Evolutionary conservation across 768 basidiomycete species (phyloP).

Genomic region (Lactarius pseudohatsudake): DNA sequence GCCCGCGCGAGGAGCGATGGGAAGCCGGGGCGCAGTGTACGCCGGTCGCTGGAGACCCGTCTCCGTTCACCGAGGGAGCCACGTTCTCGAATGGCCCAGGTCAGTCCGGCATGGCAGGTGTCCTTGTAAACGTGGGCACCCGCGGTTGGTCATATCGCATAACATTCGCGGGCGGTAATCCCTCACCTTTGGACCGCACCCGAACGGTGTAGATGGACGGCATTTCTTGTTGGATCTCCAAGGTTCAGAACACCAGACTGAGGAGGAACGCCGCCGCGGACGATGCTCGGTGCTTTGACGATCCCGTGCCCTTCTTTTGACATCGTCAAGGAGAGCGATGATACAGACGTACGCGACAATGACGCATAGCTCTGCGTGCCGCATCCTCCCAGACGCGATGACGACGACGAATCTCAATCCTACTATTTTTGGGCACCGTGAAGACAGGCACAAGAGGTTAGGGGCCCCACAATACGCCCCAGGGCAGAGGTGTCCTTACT

Average conservation of each 20-base stretch:
- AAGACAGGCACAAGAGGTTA: background rate
- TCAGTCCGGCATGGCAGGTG: background rate
- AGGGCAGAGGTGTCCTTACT: background rate
- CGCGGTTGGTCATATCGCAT: too few relatives aligned
- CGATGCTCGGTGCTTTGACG: background rate
- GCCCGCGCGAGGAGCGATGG: background rate
- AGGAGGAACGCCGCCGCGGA: conserved; percentile 5
- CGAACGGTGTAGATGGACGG: background rate
- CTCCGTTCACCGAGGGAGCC: background rate
- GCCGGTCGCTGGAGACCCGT: background rate
- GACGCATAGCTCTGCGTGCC: background rate
- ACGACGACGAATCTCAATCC: background rate
- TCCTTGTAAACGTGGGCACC: background rate
- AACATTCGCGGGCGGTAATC: conserved; percentile 17
- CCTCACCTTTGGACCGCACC: conserved; percentile 1
- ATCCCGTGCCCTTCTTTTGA: background rate
- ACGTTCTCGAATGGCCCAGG: background rate
- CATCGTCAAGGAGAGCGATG: background rate
- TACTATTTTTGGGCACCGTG: conserved; percentile 4
- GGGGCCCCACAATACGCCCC: conserved; percentile 17
- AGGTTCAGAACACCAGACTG: background rate
- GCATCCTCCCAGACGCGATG: background rate
- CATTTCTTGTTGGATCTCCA: background rate
- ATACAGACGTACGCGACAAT: background rate
- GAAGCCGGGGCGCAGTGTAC: background rate